Base-by-base conservation (phyloP, 352 stramenopile species). In the Globisporangium emineosum region DNA sequence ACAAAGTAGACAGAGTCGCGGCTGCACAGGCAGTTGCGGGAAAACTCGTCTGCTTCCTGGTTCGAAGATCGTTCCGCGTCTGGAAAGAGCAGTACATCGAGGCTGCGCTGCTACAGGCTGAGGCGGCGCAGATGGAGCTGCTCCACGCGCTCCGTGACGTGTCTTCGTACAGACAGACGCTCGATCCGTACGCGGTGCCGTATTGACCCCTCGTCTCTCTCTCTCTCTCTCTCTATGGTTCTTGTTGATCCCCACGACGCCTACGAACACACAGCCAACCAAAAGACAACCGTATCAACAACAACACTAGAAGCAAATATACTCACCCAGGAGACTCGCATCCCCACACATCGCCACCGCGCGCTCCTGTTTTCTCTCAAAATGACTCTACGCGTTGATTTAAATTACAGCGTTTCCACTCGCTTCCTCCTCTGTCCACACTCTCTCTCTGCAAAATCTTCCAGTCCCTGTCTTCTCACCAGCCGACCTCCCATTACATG, bases 81-180 rank as follows among this genome's bases (percentile, higher is more conserved):
- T 91, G 82, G 82, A 89, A 88, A 60, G 23, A 45, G 19, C 70
- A 73, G 66, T 86, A 83, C 71, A 56, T 91, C 19, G 59, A 60
- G 5, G 17, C 62, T 8, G 82, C 82, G n/a, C 65, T 86, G 17
- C 35, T 65, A 19, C 63, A 81, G 32, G 82, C 78, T 8, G 70
- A 88, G 42, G 60, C 63, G 5, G 71, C 77, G 2, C 70, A 89
- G 25, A 54, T 72, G 4, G 66, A 84, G n/a, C 69, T 91, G 23
- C 66, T 88, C 5, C 66, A 57, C 1, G 73, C 73, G 2, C 67
- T 91, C 23, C 68, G 68, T 23, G 68, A 79, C 40, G 69, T 74
- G 13, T 61, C 71, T 29, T 76, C 65, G n/a, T 79, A 80, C 57
- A 71, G 76, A 5, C 70, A 77, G 40, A 60, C 64, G 1, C 71